Conservation (phyloP, 768 basidiomycete species). For the Lactifluus subvellereus region DNA sequence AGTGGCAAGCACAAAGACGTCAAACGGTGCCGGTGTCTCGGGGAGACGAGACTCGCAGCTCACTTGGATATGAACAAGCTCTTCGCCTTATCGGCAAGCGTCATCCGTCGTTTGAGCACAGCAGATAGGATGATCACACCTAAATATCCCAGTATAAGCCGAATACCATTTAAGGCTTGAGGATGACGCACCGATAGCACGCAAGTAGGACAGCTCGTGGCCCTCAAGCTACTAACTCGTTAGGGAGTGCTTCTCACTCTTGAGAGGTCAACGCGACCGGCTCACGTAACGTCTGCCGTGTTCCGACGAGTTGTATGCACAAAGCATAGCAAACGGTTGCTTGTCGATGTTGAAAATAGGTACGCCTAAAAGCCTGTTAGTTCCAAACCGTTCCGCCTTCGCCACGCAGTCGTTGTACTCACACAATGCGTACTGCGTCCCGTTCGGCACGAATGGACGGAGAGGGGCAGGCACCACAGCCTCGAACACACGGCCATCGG, state of each 20-base stretch:
- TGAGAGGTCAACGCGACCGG: conserved; percentile 25
- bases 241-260: background rate
- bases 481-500: conserved; percentile 85
- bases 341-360: conserved; percentile 93
- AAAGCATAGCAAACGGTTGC: conserved; percentile 83
- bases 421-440: conserved; percentile 87
- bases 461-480: conserved; percentile 81
- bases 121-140: conserved; percentile 92
- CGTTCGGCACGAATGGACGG: conserved; percentile 70
- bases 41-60: conserved; percentile 24
- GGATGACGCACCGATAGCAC: conserved; percentile 64
- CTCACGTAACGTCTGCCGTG: conserved; percentile 73
- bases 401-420: conserved; percentile 28
- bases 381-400: background rate
- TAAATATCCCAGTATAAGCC: conserved; percentile 20
- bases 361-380: conserved; percentile 48
- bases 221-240: conserved; percentile 61
- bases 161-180: background rate
- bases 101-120: conserved; percentile 87
- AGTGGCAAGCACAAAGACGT: background rate
- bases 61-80: conserved; percentile 89
- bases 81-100: conserved; percentile 92
- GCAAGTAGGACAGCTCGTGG: conserved; percentile 84
- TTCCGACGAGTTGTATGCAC: conserved; percentile 83
- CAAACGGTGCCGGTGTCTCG: background rate